Evolutionary conservation across 2,329 filamentous ascomycete species (phyloP).

Genomic region (Xylaria sp.): DNA sequence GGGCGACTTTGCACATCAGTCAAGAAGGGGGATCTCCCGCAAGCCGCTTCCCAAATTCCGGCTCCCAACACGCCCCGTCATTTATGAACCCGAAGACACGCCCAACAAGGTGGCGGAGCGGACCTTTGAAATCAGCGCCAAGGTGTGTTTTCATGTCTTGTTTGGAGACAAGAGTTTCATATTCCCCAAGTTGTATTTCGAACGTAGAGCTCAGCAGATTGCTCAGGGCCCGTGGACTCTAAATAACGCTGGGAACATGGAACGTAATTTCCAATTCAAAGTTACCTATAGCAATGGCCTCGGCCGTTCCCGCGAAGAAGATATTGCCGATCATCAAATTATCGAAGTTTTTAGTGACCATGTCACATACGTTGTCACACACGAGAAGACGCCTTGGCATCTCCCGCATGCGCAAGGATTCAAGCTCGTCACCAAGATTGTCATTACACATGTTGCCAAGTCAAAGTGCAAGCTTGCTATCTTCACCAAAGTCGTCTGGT

Average conservation of each 20-base stretch:
- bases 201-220: conserved; percentile 80
- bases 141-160: conserved; percentile 93
- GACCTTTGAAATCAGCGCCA: conserved; percentile 89
- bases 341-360: conserved; percentile 87
- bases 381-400: conserved; percentile 78
- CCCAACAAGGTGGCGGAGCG: conserved; percentile 78
- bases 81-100: conserved; percentile 87
- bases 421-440: conserved; percentile 85
- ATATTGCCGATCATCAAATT: conserved; percentile 83
- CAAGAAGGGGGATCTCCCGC: conserved; percentile 50
- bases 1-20: conserved; percentile 51
- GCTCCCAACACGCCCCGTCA: conserved; percentile 80
- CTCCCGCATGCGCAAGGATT: conserved; percentile 83
- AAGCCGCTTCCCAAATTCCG: conserved; percentile 75
- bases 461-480: conserved; percentile 91
- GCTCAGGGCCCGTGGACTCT: conserved; percentile 86
- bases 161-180: conserved; percentile 97
- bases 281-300: conserved; percentile 74
- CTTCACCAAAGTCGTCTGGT: conserved; percentile 89
- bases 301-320: conserved; percentile 67
- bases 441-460: conserved; percentile 93
- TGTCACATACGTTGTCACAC: conserved; percentile 71
- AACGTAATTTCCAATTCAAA: conserved; percentile 82
- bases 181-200: conserved; percentile 90
- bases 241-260: conserved; percentile 75